These are phyloP conservation scores for Croton laevigatus DNA, from an alignment of 441 rosid genomes.

Conservation along the genomic window DNA sequence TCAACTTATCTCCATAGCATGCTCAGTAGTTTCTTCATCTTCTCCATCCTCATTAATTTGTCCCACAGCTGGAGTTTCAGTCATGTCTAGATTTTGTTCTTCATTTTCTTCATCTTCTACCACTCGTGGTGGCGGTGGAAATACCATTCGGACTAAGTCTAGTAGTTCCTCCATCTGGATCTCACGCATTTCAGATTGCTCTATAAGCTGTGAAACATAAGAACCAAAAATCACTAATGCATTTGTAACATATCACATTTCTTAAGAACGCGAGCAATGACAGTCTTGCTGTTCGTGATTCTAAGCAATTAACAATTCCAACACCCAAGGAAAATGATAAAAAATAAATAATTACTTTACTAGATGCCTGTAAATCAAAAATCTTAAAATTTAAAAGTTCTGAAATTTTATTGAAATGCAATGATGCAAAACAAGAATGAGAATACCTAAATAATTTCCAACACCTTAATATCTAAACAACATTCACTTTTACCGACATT, in stretches of 20 bases:
- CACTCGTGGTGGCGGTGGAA: constrained; percentile 39
- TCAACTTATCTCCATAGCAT: constrained; percentile 21
- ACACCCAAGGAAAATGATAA: not conserved
- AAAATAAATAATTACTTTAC: too few species aligned
- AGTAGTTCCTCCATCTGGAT: constrained; percentile 34
- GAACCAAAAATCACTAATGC: not conserved
- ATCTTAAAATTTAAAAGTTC: too few species aligned
- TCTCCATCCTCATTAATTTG: not conserved
- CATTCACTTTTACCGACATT: too few species aligned
- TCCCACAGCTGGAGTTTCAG: not conserved
- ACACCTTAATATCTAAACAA: too few species aligned
- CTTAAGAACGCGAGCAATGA: not conserved
- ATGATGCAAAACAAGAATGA: not conserved
- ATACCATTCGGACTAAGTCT: constrained; percentile 27
- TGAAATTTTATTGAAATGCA: not conserved
- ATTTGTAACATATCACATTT: not conserved
- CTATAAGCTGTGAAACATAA: constrained; percentile 38
- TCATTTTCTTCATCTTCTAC: constrained; percentile 10
- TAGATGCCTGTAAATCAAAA: not conserved
- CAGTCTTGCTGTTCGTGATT: not conserved
- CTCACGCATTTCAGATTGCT: constrained; percentile 37
- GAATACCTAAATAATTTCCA: too few species aligned
- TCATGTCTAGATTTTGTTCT: constrained; percentile 4
- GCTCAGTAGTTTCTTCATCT: constrained; percentile 13
- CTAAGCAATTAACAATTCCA: not conserved